Conservation (phyloP, 225 moss, liverwort and hornwort species). For the Pseudoscleropodium purum region DNA sequence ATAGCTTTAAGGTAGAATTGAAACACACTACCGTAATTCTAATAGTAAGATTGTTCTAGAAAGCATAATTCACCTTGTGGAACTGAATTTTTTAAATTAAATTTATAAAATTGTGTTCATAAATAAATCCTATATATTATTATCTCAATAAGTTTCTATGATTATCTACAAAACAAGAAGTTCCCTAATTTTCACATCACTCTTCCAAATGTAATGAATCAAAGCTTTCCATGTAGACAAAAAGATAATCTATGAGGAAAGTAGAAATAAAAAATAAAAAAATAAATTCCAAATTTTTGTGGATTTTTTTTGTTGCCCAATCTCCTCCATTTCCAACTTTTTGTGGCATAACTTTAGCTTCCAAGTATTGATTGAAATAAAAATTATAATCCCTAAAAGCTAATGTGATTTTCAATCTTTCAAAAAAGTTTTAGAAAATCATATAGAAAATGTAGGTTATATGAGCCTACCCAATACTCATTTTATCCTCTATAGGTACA, state of each 20-base stretch:
- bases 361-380: fast-evolving
- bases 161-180: not conserved
- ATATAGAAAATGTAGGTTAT: fast-evolving
- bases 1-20: not conserved
- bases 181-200: not conserved
- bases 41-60: not conserved
- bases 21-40: not conserved
- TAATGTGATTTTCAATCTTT: not conserved
- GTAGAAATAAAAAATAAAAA: no score
- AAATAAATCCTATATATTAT: not conserved
- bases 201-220: not conserved
- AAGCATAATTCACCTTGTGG: not conserved
- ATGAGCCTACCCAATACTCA: no score
- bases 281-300: not conserved
- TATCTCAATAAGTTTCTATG: not conserved
- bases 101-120: not conserved
- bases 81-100: no score
- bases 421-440: no score
- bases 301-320: no score
- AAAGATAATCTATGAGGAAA: not conserved
- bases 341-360: not conserved
- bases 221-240: not conserved
- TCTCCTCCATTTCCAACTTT: no score
- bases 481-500: fast-evolving
- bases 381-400: fast-evolving